Conservation (phyloP, 2,329 filamentous ascomycete genomes). For the Pseudomassariella vexata region DNA sequence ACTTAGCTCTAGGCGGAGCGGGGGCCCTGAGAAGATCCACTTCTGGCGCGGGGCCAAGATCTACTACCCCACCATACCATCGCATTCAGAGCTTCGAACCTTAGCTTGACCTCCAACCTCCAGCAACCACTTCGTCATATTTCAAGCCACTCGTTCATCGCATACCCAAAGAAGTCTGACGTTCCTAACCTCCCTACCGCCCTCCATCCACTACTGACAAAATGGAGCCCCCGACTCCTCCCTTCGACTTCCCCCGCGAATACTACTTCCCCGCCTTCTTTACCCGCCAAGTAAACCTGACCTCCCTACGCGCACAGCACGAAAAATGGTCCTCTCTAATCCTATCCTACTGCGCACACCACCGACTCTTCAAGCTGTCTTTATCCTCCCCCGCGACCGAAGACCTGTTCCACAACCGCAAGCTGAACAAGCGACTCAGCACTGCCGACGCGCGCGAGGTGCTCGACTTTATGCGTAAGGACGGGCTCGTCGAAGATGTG, state of each 20-base stretch:
- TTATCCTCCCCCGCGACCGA: slow-evolving; percentile 40
- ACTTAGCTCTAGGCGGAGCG: too few relatives aligned
- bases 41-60: too few relatives aligned
- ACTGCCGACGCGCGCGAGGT: slow-evolving; percentile 50
- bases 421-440: slow-evolving; percentile 44
- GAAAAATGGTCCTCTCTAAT: slow-evolving; percentile 83
- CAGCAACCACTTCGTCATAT: too few relatives aligned
- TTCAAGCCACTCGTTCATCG: too few relatives aligned
- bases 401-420: slow-evolving; percentile 52
- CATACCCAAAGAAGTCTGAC: too few relatives aligned
- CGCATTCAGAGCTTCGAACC: too few relatives aligned
- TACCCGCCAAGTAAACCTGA: slow-evolving; percentile 70
- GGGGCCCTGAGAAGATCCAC: too few relatives aligned
- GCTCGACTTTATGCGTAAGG: slow-evolving; percentile 51
- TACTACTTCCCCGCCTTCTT: slow-evolving; percentile 83
- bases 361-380: slow-evolving; percentile 70
- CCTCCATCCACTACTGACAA: too few relatives aligned
- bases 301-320: slow-evolving; percentile 69
- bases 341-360: slow-evolving; percentile 74
- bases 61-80: too few relatives aligned
- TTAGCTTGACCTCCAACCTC: too few relatives aligned
- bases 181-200: too few relatives aligned
- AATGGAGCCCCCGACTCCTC: too few relatives aligned
- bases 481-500: slow-evolving; percentile 64
- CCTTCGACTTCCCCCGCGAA: slow-evolving; percentile 55